Evolutionary conservation across 2,329 filamentous ascomycete genomes (phyloP), one percentile per base, ranked within the genome.

Genomic region (Corniculantispora saksenae): DNA sequence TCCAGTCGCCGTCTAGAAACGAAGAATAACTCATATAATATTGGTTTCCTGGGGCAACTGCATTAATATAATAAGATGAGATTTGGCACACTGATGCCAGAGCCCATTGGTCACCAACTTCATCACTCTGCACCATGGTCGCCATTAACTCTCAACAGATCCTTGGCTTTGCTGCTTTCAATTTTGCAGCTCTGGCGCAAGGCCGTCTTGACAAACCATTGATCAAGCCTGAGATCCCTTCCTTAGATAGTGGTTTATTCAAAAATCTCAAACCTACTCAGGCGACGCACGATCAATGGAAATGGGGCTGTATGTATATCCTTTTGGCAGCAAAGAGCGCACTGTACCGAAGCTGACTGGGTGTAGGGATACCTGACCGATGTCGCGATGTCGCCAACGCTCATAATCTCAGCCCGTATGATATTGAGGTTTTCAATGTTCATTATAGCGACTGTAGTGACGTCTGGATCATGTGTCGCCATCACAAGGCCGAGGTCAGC

Each of bases 381-480:
- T 73, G 71, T 67, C 66, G 67, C 32, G 62, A 64, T 25, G 23
- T 63, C 29, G 60, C 60, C 5, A 54, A 63, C 17, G 40, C 27
- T 29, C 47, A 69, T 13, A 63, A 63, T 40, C 65, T 69, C 25
- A 65, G 55, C 55, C 66, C 70, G 3, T 50, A 29, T 29, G 72
- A 74, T 35, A 59, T 74, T 27, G 67, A 66, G n/a, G 66, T 70
- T 35, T 74, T 70, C 67, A 69, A 72, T 57, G 67, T 71, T 17
- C 68, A 69, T 47, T 74, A 72, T 54, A 50, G 64, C 38, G 74
- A 74, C 63, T 76, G 74, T 64, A 47, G 29, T 23, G 64, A 70
- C 56, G 58, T 67, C 27, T 76, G 74, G 74, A 69, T 72, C 63
- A 69, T 76, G 54, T 76, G 74, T 54, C 68, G 74, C 1, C 72